Base-by-base conservation (phyloP, 148 eudicot genomes). In the Silene uniflora region DNA sequence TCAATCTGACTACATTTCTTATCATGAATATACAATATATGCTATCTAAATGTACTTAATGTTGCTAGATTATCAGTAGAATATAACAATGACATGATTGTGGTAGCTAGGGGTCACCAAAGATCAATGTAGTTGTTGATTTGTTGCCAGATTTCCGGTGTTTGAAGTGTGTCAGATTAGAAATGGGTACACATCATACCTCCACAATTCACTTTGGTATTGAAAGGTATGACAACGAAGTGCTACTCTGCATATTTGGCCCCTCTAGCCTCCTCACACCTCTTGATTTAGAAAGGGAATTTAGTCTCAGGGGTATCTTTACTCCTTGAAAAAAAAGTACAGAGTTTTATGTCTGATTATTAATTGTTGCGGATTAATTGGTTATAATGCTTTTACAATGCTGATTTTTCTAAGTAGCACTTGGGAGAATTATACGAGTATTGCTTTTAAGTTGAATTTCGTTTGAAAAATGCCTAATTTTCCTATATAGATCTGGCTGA, bases 201-300 rank as follows among this genome's bases (percentile, higher is more conserved):
- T 96, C 96, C 42, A 91, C 98, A 32, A 91, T 91, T 83, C 98
- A 94, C 85, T 86, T 94, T 80, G 97, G 97, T 77, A 73, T 89
- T 32, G 98, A 94, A 82, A 91, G 97, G 98, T 91, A 82, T 69
- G 80, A 6, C 70, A 32, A 3, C 16, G 27, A 27, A 64, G 18
- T 64, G 18, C 68, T 25, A 25, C 44, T 14, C 5, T 65, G 6
- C n/a, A 18, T 58, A 19, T 19, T 18, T 18, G 18, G 61, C 44
- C 35, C 23, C 13, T 23, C 16, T 62, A n/a, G n/a, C n/a, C n/a
- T 44, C 47, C 47, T 92, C 84, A 83, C 97, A 76, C 95, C 97
- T 12, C 97, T 92, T 19, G 97, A 90, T 77, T 91, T 92, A 39
- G 97, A 92, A 78, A 86, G 87, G 81, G 89, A 82, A 78, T 69